Percentiles rank a stretch among this genome's conserved stretches.
Evolutionary conservation across 352 stramenopile species (phyloP).

Genomic region (Globisporangium splendens): DNA sequence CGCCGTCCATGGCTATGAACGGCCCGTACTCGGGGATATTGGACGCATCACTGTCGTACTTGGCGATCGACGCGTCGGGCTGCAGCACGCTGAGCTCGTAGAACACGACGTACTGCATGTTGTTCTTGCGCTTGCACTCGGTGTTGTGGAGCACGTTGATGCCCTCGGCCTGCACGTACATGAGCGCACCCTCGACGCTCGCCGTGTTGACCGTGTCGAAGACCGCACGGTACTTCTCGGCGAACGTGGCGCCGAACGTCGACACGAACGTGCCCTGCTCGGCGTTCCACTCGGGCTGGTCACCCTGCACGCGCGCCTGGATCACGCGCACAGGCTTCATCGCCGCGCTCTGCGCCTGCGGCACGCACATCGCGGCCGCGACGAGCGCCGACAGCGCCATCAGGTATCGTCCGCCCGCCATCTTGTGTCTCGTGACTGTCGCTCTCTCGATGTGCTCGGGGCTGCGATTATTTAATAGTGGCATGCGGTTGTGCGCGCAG

Average conservation of each 20-base stretch:
- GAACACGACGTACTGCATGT: constrained; percentile 70
- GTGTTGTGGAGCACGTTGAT: constrained; percentile 44
- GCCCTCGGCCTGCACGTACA: constrained; percentile 75
- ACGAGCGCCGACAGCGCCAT: too few species aligned
- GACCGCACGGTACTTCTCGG: constrained; percentile 31
- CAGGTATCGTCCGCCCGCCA: too few species aligned
- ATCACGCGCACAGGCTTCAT: constrained; percentile 13
- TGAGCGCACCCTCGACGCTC: constrained; percentile 73
- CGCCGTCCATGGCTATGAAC: constrained; percentile 62
- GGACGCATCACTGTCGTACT: constrained; percentile 23
- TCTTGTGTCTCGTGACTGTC: too few species aligned
- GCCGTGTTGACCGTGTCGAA: constrained; percentile 75
- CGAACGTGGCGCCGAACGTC: constrained; percentile 21
- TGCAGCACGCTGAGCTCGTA: constrained; percentile 61
- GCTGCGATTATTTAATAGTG: too few species aligned
- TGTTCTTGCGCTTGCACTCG: constrained; percentile 59
- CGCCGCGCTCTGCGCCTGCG: neutral
- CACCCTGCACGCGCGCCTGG: constrained; percentile 16
- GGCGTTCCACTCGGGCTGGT: constrained; percentile 13
- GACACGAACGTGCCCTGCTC: constrained; percentile 15
- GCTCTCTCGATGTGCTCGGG: too few species aligned
- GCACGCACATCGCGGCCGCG: too few species aligned
- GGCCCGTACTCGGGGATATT: constrained; percentile 44
- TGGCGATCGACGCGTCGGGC: constrained; percentile 29
- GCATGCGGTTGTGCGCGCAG: too few species aligned